Evolutionary conservation across 148 eudicot genomes (phyloP).

Genomic region (Camellia lanceoleosa): DNA sequence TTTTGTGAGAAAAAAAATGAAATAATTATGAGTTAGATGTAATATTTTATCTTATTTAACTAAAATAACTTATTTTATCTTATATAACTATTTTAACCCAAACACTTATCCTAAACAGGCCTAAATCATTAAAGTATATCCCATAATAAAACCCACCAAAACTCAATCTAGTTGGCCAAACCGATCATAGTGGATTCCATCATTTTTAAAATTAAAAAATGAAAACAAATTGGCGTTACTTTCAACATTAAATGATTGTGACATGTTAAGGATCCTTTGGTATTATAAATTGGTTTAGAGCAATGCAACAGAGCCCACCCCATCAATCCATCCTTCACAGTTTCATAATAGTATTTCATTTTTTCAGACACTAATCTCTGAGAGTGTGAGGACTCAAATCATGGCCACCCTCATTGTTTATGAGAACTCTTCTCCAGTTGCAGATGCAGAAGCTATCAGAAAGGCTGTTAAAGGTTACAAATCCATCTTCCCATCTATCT

Average conservation of each 20-base stretch:
- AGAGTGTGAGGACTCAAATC: no score
- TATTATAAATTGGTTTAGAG: not conserved
- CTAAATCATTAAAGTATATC: no score
- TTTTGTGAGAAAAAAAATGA: no score
- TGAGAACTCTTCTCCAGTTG: slow-evolving; percentile 16
- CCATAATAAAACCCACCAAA: no score
- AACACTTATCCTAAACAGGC: no score
- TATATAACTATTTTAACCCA: no score
- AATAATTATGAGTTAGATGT: no score
- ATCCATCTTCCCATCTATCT: not conserved
- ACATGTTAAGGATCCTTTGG: not conserved
- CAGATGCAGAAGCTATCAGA: slow-evolving; percentile 28
- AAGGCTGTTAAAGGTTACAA: slow-evolving; percentile 23
- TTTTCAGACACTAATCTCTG: not conserved
- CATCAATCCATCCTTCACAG: not conserved
- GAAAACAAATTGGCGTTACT: not conserved
- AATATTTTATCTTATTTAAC: no score
- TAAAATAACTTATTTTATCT: no score
- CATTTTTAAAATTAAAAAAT: no score
- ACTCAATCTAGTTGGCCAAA: no score
- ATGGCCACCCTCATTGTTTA: slow-evolving; percentile 27
- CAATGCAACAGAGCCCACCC: not conserved
- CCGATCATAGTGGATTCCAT: no score
- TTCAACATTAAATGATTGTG: not conserved
- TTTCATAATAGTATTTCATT: not conserved